Evolutionary conservation across 352 stramenopile genomes (phyloP).

Genomic region (Globisporangium carolinianum): DNA sequence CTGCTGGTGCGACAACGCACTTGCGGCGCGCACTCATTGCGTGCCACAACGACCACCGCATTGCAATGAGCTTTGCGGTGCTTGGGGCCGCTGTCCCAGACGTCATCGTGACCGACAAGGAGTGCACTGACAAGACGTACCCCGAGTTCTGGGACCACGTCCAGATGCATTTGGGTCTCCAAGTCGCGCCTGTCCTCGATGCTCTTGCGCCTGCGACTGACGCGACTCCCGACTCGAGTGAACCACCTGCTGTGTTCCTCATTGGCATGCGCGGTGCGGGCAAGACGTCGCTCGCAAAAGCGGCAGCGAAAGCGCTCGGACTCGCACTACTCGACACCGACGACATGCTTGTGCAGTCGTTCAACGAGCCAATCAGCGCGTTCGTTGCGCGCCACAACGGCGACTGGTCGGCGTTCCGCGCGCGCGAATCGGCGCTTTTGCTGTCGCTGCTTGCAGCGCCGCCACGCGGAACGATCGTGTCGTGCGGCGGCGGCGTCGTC

Average conservation of each 20-base stretch:
- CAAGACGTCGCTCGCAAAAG: constrained; percentile 74
- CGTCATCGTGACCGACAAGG: constrained; percentile 95
- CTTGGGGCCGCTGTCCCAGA: constrained; percentile 87
- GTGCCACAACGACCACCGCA: constrained; percentile 97
- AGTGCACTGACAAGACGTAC: constrained; percentile 98
- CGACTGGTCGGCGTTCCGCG: constrained; percentile 74
- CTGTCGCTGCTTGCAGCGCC: constrained; percentile 52
- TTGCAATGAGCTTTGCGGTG: constrained; percentile 97
- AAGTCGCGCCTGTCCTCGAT: constrained; percentile 34
- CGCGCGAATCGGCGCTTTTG: constrained; percentile 50
- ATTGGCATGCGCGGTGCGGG: constrained; percentile 85
- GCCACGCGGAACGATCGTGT: constrained; percentile 62
- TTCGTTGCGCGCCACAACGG: constrained; percentile 59
- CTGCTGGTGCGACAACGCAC: constrained; percentile 34
- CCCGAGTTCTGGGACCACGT: constrained; percentile 93
- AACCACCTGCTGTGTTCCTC: constrained; percentile 57
- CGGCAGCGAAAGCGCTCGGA: constrained; percentile 35
- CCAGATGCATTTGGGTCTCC: constrained; percentile 50
- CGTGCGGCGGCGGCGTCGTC: constrained; percentile 79
- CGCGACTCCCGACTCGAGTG: constrained; percentile 1
- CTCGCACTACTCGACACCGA: constrained; percentile 76
- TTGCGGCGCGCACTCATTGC: constrained; percentile 59
- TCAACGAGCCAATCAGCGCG: constrained; percentile 56
- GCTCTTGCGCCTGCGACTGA: constrained; percentile 1
- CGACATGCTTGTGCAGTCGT: constrained; percentile 54